Percentiles rank a stretch among this genome's conserved stretches.
phyloP scores from a whole-genome alignment of 75 land plant species.

The Cunninghamia lanceolata region DNA sequence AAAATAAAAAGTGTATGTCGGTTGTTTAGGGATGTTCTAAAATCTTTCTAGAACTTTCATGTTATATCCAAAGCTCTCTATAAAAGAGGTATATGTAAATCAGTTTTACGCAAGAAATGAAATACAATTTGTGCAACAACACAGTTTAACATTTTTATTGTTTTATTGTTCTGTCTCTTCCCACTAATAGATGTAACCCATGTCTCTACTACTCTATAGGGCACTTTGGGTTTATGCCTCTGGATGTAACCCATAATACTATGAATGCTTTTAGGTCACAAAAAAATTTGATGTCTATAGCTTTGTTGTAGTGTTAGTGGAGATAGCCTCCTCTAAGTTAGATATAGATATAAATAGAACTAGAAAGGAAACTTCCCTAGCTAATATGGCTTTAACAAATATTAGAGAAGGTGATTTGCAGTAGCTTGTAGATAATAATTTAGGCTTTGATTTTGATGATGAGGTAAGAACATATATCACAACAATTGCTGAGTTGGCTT shows the following conservation, averaged over 20 bases:
- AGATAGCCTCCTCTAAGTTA: conserved; percentile 21
- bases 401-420: conserved; percentile 12
- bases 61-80: too few relatives aligned
- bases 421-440: conserved; percentile 27
- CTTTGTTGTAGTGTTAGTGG: conserved; percentile 31
- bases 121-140: too few relatives aligned
- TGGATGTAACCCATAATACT: conserved; percentile 37
- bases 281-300: conserved; percentile 42
- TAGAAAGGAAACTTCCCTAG: conserved; percentile 14
- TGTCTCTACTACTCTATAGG: conserved; percentile 28
- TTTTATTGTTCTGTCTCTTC: too few relatives aligned
- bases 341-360: conserved; percentile 19
- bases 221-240: conserved; percentile 35
- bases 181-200: conserved; percentile 36
- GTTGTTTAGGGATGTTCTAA: too few relatives aligned
- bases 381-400: conserved; percentile 13
- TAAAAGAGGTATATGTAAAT: too few relatives aligned
- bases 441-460: not conserved
- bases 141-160: too few relatives aligned
- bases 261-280: conserved; percentile 32
- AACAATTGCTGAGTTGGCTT: conserved; percentile 24
- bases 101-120: too few relatives aligned
- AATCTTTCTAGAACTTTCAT: too few relatives aligned
- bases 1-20: too few relatives aligned
- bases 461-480: not conserved